Conservation (phyloP, 2,329 filamentous ascomycete genomes). For the Hypoxylon sp. region DNA sequence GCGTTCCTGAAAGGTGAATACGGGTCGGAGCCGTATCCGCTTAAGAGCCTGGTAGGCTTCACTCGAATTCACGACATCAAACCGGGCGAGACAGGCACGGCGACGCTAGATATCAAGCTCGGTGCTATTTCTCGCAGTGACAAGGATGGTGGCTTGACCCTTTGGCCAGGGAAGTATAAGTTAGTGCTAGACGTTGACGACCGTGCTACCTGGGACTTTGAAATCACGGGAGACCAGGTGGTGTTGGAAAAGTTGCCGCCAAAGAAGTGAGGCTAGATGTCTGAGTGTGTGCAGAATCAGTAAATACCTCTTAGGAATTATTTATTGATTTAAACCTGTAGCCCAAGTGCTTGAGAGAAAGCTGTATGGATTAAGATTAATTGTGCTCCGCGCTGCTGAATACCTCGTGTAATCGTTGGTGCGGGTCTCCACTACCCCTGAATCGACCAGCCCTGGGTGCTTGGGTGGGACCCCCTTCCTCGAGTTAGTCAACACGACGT, state of each 20-base stretch:
- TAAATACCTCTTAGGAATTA: not conserved
- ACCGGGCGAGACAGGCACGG: slow-evolving; percentile 52
- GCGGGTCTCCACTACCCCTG: slow-evolving; percentile 1
- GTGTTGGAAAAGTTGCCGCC: slow-evolving; percentile 58
- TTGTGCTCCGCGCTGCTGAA: not conserved
- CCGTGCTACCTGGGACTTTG: slow-evolving; percentile 60
- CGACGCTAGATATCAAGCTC: slow-evolving; percentile 61
- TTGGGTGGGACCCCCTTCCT: not conserved
- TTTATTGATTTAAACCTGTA: not conserved
- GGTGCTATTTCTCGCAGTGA: slow-evolving; percentile 66
- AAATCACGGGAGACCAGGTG: slow-evolving; percentile 60
- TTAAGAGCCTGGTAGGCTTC: slow-evolving; percentile 68
- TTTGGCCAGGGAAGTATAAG: slow-evolving; percentile 68
- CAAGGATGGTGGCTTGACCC: slow-evolving; percentile 63
- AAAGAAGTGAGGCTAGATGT: slow-evolving; percentile 22
- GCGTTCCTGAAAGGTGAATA: slow-evolving; percentile 63
- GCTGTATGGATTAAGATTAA: not conserved
- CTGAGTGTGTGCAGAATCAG: not conserved
- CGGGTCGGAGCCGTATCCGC: slow-evolving; percentile 66
- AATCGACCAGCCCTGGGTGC: not conserved
- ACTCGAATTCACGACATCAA: slow-evolving; percentile 59
- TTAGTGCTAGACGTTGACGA: slow-evolving; percentile 63
- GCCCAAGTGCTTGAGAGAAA: not conserved
- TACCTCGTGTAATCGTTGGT: not conserved
- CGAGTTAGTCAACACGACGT: slow-evolving; percentile 33